Evolutionary conservation across 2,329 filamentous ascomycete genomes (phyloP).

Genomic region (Ophiostoma populinum): DNA sequence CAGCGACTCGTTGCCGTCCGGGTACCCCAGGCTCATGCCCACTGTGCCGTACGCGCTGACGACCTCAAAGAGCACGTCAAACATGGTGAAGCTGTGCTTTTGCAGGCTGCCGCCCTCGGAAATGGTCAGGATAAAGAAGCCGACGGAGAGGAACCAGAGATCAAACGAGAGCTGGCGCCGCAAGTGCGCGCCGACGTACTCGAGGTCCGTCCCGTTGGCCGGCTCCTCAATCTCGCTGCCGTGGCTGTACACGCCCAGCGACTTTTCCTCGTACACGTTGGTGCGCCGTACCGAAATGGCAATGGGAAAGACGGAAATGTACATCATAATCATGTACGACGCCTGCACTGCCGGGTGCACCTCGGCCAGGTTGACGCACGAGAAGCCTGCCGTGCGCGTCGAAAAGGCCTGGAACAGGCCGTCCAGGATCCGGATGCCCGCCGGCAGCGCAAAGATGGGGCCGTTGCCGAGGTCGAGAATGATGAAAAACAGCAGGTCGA

Average conservation of each 20-base stretch:
- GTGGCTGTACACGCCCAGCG: constrained; percentile 51
- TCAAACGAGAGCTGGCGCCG: constrained; percentile 91
- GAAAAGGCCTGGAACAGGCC: constrained; percentile 81
- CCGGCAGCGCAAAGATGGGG: constrained; percentile 48
- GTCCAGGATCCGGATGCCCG: constrained; percentile 62
- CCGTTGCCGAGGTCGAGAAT: constrained; percentile 71
- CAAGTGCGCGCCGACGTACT: constrained; percentile 81
- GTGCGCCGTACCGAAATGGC: constrained; percentile 87
- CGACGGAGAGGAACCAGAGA: constrained; percentile 90
- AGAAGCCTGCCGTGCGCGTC: constrained; percentile 81
- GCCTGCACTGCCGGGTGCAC: constrained; percentile 87
- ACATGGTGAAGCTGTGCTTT: constrained; percentile 45
- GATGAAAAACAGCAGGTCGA: constrained; percentile 83
- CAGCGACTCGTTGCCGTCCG: constrained; percentile 59
- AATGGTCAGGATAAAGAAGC: constrained; percentile 83
- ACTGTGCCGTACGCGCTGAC: constrained; percentile 91
- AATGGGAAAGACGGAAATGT: constrained; percentile 92
- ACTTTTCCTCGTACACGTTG: constrained; percentile 91
- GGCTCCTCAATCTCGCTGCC: constrained; percentile 29
- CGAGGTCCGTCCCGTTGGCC: constrained; percentile 43
- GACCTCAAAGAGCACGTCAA: constrained; percentile 63
- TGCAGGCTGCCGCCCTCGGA: constrained; percentile 61
- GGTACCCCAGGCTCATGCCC: constrained; percentile 73
- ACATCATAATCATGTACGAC: constrained; percentile 98
- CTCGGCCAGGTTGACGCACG: constrained; percentile 57